Conservation (phyloP, 805 yeast species). For the Wickerhamiella sergipiensis region DNA sequence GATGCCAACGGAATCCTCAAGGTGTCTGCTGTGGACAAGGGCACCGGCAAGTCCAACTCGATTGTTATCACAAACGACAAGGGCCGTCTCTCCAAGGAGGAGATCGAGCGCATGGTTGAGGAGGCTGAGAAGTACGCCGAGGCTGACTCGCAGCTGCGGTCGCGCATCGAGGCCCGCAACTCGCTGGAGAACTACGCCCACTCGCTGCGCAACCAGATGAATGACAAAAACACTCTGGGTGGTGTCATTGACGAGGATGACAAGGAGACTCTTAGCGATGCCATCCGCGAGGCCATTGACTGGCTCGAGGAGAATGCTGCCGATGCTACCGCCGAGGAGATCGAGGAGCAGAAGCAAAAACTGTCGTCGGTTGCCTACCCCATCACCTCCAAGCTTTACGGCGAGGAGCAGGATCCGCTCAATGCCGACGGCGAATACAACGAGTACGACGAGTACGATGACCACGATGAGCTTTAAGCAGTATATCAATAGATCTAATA, state of each 20-base stretch:
- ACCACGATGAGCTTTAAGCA: slow-evolving; percentile 16
- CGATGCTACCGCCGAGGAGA: slow-evolving; percentile 81
- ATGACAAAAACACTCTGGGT: slow-evolving; percentile 44
- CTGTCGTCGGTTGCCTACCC: slow-evolving; percentile 78
- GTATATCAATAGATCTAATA: neutral
- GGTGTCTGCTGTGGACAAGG: slow-evolving; percentile 81
- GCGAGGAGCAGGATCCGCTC: slow-evolving; percentile 24
- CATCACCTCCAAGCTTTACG: slow-evolving; percentile 77
- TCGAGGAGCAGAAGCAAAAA: slow-evolving; percentile 79
- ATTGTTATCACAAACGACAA: slow-evolving; percentile 87
- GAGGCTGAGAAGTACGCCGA: slow-evolving; percentile 93
- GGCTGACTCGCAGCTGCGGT: slow-evolving; percentile 73
- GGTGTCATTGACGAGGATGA: slow-evolving; percentile 79
- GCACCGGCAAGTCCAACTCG: slow-evolving; percentile 84
- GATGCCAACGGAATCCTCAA: slow-evolving; percentile 82
- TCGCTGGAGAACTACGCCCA: slow-evolving; percentile 79
- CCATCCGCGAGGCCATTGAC: slow-evolving; percentile 72
- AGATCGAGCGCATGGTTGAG: slow-evolving; percentile 92
- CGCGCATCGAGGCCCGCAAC: slow-evolving; percentile 80
- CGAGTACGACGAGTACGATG: slow-evolving; percentile 30
- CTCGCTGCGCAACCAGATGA: slow-evolving; percentile 58
- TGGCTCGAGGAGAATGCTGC: slow-evolving; percentile 82
- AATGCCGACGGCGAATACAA: slow-evolving; percentile 53
- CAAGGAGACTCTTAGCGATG: slow-evolving; percentile 76
- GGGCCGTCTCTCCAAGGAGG: slow-evolving; percentile 87